Conservation (phyloP, 352 stramenopile species). For the Phytopythium helicoides region DNA sequence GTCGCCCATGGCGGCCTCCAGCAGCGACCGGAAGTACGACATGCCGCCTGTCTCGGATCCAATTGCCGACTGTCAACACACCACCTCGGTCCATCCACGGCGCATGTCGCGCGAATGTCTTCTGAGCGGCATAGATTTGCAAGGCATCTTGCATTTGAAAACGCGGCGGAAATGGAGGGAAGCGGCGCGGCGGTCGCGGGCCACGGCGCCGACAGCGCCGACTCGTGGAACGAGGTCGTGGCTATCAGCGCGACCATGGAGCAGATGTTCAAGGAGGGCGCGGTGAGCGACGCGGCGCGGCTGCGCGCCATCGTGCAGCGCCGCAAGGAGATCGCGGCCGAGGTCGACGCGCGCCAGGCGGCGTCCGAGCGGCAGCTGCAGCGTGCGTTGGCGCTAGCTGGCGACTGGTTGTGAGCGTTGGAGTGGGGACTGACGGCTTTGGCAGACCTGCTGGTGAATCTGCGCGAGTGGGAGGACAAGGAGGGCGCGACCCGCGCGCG, state of each 20-base stretch:
- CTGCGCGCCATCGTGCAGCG: constrained; percentile 56
- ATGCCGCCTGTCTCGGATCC: constrained; percentile 19
- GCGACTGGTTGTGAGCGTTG: background rate
- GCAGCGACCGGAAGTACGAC: constrained; percentile 82
- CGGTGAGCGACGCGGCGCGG: constrained; percentile 49
- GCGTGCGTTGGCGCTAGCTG: constrained; percentile 29
- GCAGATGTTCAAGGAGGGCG: constrained; percentile 57
- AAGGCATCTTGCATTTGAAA: too few relatives aligned
- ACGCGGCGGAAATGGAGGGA: constrained; percentile 18
- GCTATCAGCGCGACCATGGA: constrained; percentile 69
- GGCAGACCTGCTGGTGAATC: constrained; percentile 52
- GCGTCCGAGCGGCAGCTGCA: constrained; percentile 50
- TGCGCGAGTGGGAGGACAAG: constrained; percentile 69
- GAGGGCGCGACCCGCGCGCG: constrained; percentile 33
- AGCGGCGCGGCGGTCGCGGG: constrained; percentile 7
- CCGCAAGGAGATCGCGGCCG: constrained; percentile 54
- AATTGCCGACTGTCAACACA: constrained; percentile 13
- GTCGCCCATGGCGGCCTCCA: constrained; percentile 78
- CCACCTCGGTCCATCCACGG: background rate
- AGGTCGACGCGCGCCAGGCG: constrained; percentile 39
- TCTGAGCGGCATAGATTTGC: too few relatives aligned
- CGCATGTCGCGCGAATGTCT: constrained; percentile 26
- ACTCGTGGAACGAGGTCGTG: constrained; percentile 61
- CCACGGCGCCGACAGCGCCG: background rate
- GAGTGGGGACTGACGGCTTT: background rate